Base-by-base conservation (phyloP, 495 filamentous ascomycete species). In the Lophiotrema nucula region DNA sequence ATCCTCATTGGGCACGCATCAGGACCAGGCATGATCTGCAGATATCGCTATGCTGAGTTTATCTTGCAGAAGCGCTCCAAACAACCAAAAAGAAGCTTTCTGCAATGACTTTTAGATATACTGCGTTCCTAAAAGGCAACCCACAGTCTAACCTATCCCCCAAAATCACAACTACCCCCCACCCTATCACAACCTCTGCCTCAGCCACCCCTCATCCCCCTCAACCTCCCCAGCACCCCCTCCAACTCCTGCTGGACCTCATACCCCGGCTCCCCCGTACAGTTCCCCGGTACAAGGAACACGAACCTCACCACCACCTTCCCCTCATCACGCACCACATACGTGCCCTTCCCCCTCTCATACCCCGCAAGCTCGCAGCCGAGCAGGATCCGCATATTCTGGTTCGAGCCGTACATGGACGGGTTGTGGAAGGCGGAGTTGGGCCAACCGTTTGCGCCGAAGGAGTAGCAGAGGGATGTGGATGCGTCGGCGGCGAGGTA, bases 231-330 rank as follows among this genome's bases (percentile, higher is more conserved):
- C 25, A 31, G 39, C 44, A 35, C 28, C 44, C 6, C 37, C 44
- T 42, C 35, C 42, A 57, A 18, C 13, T 57, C 45, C n/a, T 6
- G 31, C n/a, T 19, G 18, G 15, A 57, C 18, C 16, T 21, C 21
- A 13, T 27, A 6, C 15, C 31, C 21, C 22, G 23, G 10, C 16
- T 28, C 33, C 4, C n/a, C 22, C n/a, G 13, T 15, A 19, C 8
- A 22, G 11, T 3, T n/a, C 15, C 37, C 28, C 15, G 54, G 43
- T 5, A 48, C 4, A 38, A 59, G 25, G 19, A 48, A 59, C 47
- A 59, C 45, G 19, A 52, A 33, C 47, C 56, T 21, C 4, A 59
- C 56, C 15, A 59, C 39, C n/a, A 59, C 56, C 47, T 23, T 59
- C 11, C 25, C 25, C 47, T 43, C 46, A 27, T 59, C 39, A 25